These are phyloP conservation scores for Bertia moriformis DNA, from an alignment of 2,329 filamentous ascomycete genomes.

Conservation along the genomic window DNA sequence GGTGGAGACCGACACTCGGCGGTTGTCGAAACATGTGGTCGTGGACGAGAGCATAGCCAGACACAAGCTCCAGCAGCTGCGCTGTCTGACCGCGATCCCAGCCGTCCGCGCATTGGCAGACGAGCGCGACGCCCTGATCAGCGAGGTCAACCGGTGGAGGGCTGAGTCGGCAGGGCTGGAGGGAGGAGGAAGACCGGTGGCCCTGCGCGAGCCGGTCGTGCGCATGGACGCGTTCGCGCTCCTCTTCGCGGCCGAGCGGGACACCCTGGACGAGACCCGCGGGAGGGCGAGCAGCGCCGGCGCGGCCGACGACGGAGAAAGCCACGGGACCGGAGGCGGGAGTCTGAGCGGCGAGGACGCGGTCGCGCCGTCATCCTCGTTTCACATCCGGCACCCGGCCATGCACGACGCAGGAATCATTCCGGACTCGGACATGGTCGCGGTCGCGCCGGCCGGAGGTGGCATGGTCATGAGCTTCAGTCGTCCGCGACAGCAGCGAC, in stretches of 20 bases:
- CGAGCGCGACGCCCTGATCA: conserved; percentile 13
- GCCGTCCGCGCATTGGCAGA: conserved; percentile 7
- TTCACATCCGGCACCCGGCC: no score
- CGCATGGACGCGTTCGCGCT: background rate
- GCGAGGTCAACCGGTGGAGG: conserved; percentile 12
- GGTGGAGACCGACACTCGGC: conserved; percentile 15
- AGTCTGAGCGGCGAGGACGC: background rate
- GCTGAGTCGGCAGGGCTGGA: background rate
- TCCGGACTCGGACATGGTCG: no score
- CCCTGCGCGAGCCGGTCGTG: background rate
- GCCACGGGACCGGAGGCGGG: background rate
- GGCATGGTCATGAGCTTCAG: no score
- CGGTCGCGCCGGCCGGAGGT: no score
- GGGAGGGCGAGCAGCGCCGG: background rate
- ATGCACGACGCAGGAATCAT: no score
- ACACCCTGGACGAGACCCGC: background rate
- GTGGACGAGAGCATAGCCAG: conserved; percentile 18
- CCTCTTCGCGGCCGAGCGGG: background rate
- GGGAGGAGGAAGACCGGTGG: no score
- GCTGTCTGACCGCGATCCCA: conserved; percentile 6
- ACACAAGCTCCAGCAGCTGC: conserved; percentile 10
- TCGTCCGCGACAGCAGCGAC: no score
- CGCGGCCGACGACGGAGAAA: background rate
- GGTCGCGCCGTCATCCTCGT: no score
- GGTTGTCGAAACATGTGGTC: conserved; percentile 23